These are phyloP conservation scores for Nadsonia starkeyi-henricii DNA, from an alignment of 1,139 yeast genomes.

Conservation along the genomic window DNA sequence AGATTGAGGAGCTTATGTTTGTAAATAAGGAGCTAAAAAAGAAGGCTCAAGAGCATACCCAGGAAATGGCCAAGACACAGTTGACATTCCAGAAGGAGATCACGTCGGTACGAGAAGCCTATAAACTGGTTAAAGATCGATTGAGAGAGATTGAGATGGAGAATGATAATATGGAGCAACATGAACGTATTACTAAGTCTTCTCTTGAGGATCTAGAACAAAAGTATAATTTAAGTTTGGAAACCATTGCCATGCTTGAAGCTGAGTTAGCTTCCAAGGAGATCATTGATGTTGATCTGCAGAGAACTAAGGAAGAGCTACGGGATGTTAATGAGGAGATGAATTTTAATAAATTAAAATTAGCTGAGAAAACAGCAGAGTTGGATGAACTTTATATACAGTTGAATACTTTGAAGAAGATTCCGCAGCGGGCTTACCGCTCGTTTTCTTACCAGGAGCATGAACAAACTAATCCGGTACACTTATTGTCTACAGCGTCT, in stretches of 20 bases:
- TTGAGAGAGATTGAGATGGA: slow-evolving; percentile 27
- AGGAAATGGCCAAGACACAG: slow-evolving; percentile 18
- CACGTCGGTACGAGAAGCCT: slow-evolving; percentile 17
- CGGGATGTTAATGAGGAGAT: slow-evolving; percentile 23
- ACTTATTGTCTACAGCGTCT: not conserved
- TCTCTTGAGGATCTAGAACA: slow-evolving; percentile 21
- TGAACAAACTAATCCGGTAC: not conserved
- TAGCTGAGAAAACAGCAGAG: slow-evolving; percentile 4
- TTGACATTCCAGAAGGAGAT: slow-evolving; percentile 19
- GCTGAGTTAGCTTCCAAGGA: slow-evolving; percentile 20
- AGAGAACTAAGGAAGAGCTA: slow-evolving; percentile 23
- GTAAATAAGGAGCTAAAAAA: slow-evolving; percentile 18
- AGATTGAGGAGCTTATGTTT: slow-evolving; percentile 13
- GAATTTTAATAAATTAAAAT: slow-evolving; percentile 11
- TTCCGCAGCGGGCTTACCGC: not conserved
- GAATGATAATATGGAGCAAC: slow-evolving; percentile 27
- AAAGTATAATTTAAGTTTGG: slow-evolving; percentile 20
- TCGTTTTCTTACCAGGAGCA: not conserved
- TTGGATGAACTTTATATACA: slow-evolving; percentile 6
- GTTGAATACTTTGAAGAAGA: slow-evolving; percentile 1
- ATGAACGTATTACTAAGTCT: slow-evolving; percentile 20
- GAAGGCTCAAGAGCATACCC: slow-evolving; percentile 16
- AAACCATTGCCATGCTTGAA: slow-evolving; percentile 23
- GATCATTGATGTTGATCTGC: slow-evolving; percentile 19
- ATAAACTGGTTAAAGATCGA: slow-evolving; percentile 16